Evolutionary conservation across 148 eudicot species (phyloP), one percentile per base, ranked within the genome.

Genomic region (Cornus controversa): DNA sequence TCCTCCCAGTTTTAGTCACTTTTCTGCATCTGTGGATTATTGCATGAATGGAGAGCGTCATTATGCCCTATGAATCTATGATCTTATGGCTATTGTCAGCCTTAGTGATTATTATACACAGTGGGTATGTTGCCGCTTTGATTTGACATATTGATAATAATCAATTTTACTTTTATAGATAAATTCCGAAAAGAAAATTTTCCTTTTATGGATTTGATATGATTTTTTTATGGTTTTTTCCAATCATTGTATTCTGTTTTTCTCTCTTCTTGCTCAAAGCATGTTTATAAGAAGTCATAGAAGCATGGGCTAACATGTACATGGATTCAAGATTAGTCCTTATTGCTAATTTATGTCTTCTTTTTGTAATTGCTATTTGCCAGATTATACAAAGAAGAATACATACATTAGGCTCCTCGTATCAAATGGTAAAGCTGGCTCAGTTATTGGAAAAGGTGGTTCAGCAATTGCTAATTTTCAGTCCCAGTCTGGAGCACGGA

Each of bases 381-480:
- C 78, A 91, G 91, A 85, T 50, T 76, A 78, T 81, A 78, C 82
- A 68, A 93, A 86, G 81, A 93, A 88, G 88, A 81, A 84, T 64
- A 86, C 91, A 31, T 80, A 88, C 64, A 50, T 92, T 68, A 93
- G 89, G 85, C 92, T 96, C 88, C 99, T 96, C 70, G 91, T 90
- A 72, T 93, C 99, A 82, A 96, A 96, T 86, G 90, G 96, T 74
- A 94, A 93, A 75, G 99, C 99, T 80, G 99, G 99, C 67, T 96
- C 98, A 57, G 88, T 96, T 23, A 96, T 96, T 80, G 99, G 99
- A 67, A 96, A 93, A 85, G 96, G 96, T 20, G 98, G 98, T 60
- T 86, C 99, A 37, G 91, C 98, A 36, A 93, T 96, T 47, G 84
- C 87, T 83, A 98, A 96, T 45, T 93, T 96, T 71, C 99, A 96